Percentiles rank a stretch among this genome's conserved stretches.
Evolutionary conservation across 2,329 filamentous ascomycete genomes (phyloP).

Genomic region (Pseudogymnoascus sp.): DNA sequence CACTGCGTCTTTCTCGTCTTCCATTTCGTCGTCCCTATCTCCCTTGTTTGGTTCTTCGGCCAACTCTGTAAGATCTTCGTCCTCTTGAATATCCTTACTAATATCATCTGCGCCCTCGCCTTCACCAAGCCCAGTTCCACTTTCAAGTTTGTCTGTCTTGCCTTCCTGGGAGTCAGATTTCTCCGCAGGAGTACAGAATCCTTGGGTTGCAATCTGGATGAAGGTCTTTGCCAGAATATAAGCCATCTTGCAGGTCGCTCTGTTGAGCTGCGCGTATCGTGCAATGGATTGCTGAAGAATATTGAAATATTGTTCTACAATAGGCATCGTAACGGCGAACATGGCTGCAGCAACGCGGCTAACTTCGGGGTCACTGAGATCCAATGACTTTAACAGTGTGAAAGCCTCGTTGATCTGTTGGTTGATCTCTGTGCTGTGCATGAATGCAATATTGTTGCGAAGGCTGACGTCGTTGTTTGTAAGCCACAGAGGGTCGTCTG

Average conservation of each 20-base stretch:
- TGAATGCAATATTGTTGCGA: constrained; percentile 20
- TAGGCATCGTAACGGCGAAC: constrained; percentile 56
- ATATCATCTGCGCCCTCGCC: constrained; percentile 96
- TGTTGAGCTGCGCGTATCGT: constrained; percentile 57
- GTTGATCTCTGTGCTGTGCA: constrained; percentile 22
- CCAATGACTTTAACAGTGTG: constrained; percentile 36
- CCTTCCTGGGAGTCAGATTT: constrained; percentile 62
- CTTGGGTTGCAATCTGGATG: constrained; percentile 68
- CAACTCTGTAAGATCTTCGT: constrained; percentile 86
- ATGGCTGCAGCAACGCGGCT: constrained; percentile 46
- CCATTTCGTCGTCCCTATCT: constrained; percentile 51
- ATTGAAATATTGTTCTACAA: constrained; percentile 63
- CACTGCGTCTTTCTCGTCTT: constrained; percentile 77
- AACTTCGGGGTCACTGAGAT: constrained; percentile 33
- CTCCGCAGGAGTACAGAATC: constrained; percentile 86
- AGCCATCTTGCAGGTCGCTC: constrained; percentile 63
- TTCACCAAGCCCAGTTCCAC: constrained; percentile 87
- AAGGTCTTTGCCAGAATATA: constrained; percentile 71
- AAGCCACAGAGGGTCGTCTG: constrained; percentile 57
- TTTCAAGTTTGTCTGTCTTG: constrained; percentile 72
- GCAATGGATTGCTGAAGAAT: constrained; percentile 52
- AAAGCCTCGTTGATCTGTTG: constrained; percentile 37
- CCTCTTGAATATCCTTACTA: constrained; percentile 89
- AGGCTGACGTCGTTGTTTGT: constrained; percentile 30
- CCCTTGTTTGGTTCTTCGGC: constrained; percentile 70